These are phyloP conservation scores for Kockiozyma suomiensis DNA, from an alignment of 805 yeast genomes.

Conservation along the genomic window DNA sequence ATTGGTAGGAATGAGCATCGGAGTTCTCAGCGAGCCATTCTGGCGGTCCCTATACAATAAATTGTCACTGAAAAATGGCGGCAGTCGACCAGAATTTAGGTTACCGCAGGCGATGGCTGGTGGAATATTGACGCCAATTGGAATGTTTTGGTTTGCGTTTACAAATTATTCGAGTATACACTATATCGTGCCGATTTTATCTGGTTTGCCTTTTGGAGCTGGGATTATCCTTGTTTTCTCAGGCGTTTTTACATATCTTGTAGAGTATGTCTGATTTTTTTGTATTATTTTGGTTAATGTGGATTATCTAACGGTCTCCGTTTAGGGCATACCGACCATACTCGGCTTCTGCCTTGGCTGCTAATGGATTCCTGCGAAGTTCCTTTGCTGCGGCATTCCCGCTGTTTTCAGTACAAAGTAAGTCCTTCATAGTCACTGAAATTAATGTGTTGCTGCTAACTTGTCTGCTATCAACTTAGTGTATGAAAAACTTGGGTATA, in stretches of 20 bases:
- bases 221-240: conserved; percentile 47
- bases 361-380: conserved; percentile 61
- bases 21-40: conserved; percentile 54
- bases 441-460: no score
- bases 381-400: conserved; percentile 51
- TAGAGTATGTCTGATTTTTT: conserved; percentile 42
- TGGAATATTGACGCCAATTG: conserved; percentile 49
- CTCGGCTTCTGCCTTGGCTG: conserved; percentile 81
- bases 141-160: conserved; percentile 59
- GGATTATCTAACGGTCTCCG: conserved; percentile 48
- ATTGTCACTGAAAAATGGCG: conserved; percentile 55
- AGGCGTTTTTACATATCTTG: conserved; percentile 47
- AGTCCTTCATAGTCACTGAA: no score
- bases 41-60: conserved; percentile 65
- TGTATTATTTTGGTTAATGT: conserved; percentile 48
- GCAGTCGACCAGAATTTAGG: conserved; percentile 52
- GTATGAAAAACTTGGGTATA: conserved; percentile 61
- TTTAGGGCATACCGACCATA: conserved; percentile 45
- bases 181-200: conserved; percentile 60
- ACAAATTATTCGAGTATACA: conserved; percentile 49
- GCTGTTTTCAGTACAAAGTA: conserved; percentile 52
- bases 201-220: conserved; percentile 51
- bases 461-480: conserved; percentile 40
- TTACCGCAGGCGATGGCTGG: conserved; percentile 59
- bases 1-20: conserved; percentile 53